Conservation (phyloP, 441 rosid genomes). For the Corymbia calophylla region DNA sequence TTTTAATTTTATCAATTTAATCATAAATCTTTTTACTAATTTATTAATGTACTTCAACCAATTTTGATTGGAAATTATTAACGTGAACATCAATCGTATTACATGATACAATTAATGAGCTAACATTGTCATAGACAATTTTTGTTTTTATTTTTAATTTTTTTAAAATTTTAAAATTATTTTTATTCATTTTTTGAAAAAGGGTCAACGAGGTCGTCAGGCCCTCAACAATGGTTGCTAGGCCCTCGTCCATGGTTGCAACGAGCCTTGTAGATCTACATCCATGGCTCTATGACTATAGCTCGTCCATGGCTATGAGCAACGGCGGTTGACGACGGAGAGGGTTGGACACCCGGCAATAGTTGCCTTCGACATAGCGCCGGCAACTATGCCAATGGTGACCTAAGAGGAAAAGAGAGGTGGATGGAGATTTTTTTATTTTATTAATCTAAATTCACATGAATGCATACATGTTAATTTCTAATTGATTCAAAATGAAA, state of each 20-base stretch:
- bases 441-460: too few relatives aligned
- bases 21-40: too few relatives aligned
- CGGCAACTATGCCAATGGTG: rapidly evolving
- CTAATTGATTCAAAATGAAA: not conserved
- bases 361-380: not conserved
- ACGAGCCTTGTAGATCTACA: too few relatives aligned
- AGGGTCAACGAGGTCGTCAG: not conserved
- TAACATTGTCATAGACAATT: rapidly evolving
- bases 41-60: not conserved
- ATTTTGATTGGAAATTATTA: too few relatives aligned
- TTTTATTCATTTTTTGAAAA: too few relatives aligned
- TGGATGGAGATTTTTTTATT: not conserved
- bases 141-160: too few relatives aligned
- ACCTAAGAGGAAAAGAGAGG: not conserved
- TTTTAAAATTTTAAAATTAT: too few relatives aligned
- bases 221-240: not conserved
- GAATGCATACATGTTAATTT: not conserved
- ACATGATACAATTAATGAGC: rapidly evolving
- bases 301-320: too few relatives aligned
- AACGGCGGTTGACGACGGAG: too few relatives aligned
- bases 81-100: rapidly evolving
- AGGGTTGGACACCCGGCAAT: not conserved
- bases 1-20: not conserved
- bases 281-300: too few relatives aligned
- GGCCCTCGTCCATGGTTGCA: too few relatives aligned